Evolutionary conservation across 2,329 filamentous ascomycete species (phyloP).

Genomic region (Colletotrichum sp.): DNA sequence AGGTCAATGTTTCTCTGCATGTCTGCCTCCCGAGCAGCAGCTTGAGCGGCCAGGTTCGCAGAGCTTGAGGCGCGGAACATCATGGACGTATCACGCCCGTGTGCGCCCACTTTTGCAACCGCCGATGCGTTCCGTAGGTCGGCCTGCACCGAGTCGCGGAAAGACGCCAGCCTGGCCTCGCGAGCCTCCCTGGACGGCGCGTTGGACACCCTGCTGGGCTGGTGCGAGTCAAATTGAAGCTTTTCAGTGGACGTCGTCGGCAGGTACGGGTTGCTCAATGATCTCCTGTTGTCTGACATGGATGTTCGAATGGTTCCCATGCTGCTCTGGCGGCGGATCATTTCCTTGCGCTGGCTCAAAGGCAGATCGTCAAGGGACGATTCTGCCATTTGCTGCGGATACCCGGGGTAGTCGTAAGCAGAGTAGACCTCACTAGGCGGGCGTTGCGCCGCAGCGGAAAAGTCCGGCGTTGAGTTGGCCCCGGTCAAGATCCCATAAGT

Average conservation of each 20-base stretch:
- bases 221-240: conserved; percentile 57
- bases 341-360: conserved; percentile 68
- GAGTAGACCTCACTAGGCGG: conserved; percentile 47
- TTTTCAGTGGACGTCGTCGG: conserved; percentile 30
- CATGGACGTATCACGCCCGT: conserved; percentile 44
- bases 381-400: conserved; percentile 5
- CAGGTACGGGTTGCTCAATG: neutral
- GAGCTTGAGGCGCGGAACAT: conserved; percentile 29
- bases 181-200: conserved; percentile 49
- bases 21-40: conserved; percentile 41
- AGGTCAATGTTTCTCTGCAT: conserved; percentile 56
- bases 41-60: conserved; percentile 23
- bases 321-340: conserved; percentile 60
- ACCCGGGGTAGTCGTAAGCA: conserved; percentile 39
- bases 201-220: conserved; percentile 53
- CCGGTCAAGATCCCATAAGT: conserved; percentile 45
- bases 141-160: conserved; percentile 68
- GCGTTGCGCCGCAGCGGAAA: conserved; percentile 24
- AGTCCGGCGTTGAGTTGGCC: conserved; percentile 27
- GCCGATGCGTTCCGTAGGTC: conserved; percentile 57
- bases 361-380: conserved; percentile 69
- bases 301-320: conserved; percentile 31
- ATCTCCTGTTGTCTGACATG: neutral
- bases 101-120: conserved; percentile 27
- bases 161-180: conserved; percentile 67